Base-by-base conservation (phyloP, 2,329 filamentous ascomycete species). In the Xylaria sp. region DNA sequence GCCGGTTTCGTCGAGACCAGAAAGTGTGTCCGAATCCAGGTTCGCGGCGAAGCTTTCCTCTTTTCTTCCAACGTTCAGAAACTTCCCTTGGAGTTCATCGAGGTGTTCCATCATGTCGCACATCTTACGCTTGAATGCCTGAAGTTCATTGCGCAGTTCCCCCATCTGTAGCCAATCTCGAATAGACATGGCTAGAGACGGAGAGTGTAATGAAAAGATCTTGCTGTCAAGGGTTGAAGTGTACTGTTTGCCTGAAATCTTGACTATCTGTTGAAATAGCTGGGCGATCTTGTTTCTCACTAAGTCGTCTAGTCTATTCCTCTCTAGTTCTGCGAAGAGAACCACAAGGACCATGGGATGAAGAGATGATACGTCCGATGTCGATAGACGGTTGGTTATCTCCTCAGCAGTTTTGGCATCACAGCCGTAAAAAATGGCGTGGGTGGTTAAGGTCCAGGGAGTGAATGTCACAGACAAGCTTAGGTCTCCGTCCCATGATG, bases 341-440 rank as follows among this genome's bases (percentile, higher is more conserved):
- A 67, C 70, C 2, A 70, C 56, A 28, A 73, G 31, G 9, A 73
- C 36, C 40, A 74, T 49, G 1, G 73, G 73, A 11, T 74, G 72
- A 20, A 44, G 4, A 2, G 20, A 17, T 20, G n/a, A 7, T 17
- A 49, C 3, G 13, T 51, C 26, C 6, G 48, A 28, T 11, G 31
- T 51, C 0, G 54, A 61, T 23, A 74, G 20, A 11, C 68, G 73
- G 6, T 38, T 61, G 13, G 65, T 70, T 11, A 74, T 66, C 1
- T 68, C 36, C 6, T 56, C 33, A 38, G 61, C 63, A 4, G 67
- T 68, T 5, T 51, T 1, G 2, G 65, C 48, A 57, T 71, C 64
- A 36, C 74, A 75, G n/a, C 74, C 72, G 28, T 71, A 75, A 17
- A 74, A 40, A 17, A 74, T 63, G 6, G 68, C 71, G 36, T 69